Percentiles rank a stretch among this genome's conserved stretches.
phyloP scores from a whole-genome alignment of 495 filamentous ascomycete species.

The Aspergillus baeticus region DNA sequence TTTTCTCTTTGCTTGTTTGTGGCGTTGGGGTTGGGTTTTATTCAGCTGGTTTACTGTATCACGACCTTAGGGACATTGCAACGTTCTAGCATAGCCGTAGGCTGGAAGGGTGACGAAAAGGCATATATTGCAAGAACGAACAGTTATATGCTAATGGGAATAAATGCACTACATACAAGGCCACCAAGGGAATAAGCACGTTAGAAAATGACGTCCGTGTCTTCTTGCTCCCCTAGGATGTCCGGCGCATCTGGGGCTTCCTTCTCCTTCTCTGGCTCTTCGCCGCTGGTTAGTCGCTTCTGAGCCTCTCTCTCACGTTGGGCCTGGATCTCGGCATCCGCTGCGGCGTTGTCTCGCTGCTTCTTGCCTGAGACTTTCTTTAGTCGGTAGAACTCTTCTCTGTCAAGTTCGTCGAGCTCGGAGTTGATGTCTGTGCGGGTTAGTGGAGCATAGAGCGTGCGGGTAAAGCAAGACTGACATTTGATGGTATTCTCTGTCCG shows the following conservation, averaged over 20 bases:
- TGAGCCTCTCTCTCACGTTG: conserved; percentile 52
- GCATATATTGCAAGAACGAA: conserved; percentile 23
- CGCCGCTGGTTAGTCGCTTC: conserved; percentile 31
- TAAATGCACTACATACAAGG: conserved; percentile 24
- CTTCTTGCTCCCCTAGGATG: conserved; percentile 80
- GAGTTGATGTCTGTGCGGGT: conserved; percentile 82
- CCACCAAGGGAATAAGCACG: conserved; percentile 8
- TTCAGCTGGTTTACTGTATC: conserved; percentile 17
- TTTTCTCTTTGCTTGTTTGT: conserved; percentile 15
- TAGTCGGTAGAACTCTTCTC: conserved; percentile 96
- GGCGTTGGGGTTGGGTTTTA: conserved; percentile 37
- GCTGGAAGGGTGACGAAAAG: conserved; percentile 7
- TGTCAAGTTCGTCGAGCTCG: conserved; percentile 94
- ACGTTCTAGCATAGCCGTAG: not conserved
- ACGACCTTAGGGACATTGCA: not conserved
- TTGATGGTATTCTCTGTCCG: conserved; percentile 99
- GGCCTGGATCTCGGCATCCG: conserved; percentile 68
- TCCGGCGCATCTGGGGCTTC: conserved; percentile 54
- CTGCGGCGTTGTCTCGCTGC: conserved; percentile 73
- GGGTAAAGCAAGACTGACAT: conserved; percentile 51
- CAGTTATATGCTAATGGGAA: conserved; percentile 18
- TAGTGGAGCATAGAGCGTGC: conserved; percentile 7
- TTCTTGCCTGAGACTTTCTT: conserved; percentile 99
- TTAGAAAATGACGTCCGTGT: conserved; percentile 95
- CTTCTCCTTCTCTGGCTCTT: conserved; percentile 24